Percentiles rank a stretch among this genome's conserved stretches.
These are phyloP conservation scores for Aspergillus avenaceus DNA, from an alignment of 495 filamentous ascomycete species.

Conservation along the genomic window DNA sequence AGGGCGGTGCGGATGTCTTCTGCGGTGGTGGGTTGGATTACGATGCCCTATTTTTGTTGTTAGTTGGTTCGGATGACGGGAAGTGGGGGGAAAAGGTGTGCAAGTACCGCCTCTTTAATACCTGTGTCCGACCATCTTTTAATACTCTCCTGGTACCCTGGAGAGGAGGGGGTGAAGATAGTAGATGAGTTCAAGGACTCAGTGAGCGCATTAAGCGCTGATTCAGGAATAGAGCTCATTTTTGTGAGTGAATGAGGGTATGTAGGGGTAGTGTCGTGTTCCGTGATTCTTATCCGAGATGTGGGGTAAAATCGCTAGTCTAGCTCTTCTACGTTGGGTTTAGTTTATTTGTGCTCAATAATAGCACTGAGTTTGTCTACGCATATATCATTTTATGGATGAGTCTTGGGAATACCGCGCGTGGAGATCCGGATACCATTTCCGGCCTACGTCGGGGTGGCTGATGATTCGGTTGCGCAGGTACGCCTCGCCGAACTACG, in stretches of 20 bases:
- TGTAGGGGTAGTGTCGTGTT: too few relatives aligned
- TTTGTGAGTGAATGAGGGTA: too few relatives aligned
- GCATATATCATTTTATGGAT: too few relatives aligned
- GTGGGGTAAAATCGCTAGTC: neutral
- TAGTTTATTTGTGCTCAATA: too few relatives aligned
- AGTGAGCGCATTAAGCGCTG: conserved; percentile 20
- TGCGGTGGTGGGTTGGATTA: conserved; percentile 32
- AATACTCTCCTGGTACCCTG: conserved; percentile 27
- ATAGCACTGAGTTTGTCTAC: neutral
- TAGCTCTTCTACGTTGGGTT: too few relatives aligned
- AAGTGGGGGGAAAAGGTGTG: neutral
- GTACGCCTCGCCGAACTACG: conserved; percentile 47
- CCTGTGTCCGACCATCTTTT: conserved; percentile 35
- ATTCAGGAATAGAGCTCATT: conserved; percentile 3
- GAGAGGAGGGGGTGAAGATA: conserved; percentile 25
- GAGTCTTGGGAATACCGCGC: conserved; percentile 29
- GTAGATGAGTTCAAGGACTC: conserved; percentile 15
- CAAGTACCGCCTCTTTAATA: conserved; percentile 30
- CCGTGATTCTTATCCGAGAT: neutral
- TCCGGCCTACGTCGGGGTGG: conserved; percentile 84
- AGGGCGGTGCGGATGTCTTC: conserved; percentile 38
- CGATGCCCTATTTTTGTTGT: conserved; percentile 38
- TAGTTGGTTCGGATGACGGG: too few relatives aligned
- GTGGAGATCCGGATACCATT: conserved; percentile 76
- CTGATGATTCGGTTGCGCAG: conserved; percentile 80